Evolutionary conservation across 805 yeast genomes (phyloP), one percentile per base, ranked within the genome.

Genomic region (Cyberlindnera japonica): DNA sequence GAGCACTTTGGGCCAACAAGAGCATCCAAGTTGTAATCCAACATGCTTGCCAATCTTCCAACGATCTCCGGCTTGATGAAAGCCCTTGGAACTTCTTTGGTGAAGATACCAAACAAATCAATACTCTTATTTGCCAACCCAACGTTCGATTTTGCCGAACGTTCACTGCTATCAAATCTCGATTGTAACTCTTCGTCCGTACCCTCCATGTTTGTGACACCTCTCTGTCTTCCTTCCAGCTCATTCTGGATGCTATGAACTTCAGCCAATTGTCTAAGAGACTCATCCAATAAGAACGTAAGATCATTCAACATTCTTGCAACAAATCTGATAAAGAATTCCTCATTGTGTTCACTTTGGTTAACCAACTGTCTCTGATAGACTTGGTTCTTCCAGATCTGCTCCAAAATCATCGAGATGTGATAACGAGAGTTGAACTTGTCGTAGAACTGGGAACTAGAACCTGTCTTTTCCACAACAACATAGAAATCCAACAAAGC

Each of bases 261-360:
- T 22, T 79, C 81, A 21, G 79, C 72, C 47, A 93, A 69, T 57
- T 85, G 86, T 41, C 83, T 76, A 48, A 93, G 73, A 1, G 96
- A 83, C 63, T 93, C 99, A 62, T 93, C 98, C 45, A 93, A 68
- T 48, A 93, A 68, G 56, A 81, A 93, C 0, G 99, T 93, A 12
- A 95, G 81, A 62, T 93, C 99, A 62, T 93, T 93, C 57, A 93
- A 71, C 86, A 93, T 82, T 60, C 96, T 74, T 1, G 99, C 99
- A 43, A 91, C 85, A 58, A 93, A 89, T 54, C 95, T 73, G 36
- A 91, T 83, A 59, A 93, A 93, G 54, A 93, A 91, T 44, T 85
- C 89, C 24, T 83, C 82, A 51, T 85, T 78, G 34, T 75, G 64
- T 22, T 67, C 68, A 17, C 95, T 77, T 57, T 85, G 90, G 40